Evolutionary conservation across 2,329 filamentous ascomycete species (phyloP), one percentile per base, ranked within the genome.

Genomic region (Didymella glomerata): DNA sequence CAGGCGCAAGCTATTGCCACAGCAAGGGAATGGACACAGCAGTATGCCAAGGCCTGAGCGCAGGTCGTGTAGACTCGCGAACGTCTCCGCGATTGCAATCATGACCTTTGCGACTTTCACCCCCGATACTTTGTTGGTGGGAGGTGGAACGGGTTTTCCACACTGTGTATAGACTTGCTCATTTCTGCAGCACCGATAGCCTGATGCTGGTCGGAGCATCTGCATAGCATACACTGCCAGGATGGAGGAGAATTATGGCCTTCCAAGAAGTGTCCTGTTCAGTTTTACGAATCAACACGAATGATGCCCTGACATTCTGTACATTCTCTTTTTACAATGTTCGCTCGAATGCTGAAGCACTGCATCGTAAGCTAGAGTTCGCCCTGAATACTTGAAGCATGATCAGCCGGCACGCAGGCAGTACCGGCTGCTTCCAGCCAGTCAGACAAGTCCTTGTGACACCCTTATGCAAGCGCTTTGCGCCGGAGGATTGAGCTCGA

Each of bases 1-100:
- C 92, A 98, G 79, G 88, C 88, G 65, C 92, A 91, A 47, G 95
- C 95, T 24, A 98, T 99, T 70, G 88, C 90, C 66, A 98, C 93
- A 8, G 94, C 94, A 16, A 90, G 86, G 73, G 92, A 97, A 73
- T 98, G 95, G 94, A 98, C 95, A 13, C 84, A 85, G 76, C 89
- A 90, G 69, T 92, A 95, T 76, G 93, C 93, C 9, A 75, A 75
- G 64, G 63, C 73, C 27, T 72, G 64, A 69, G 36, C 18, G 28
- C 24, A 41, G 18, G 25, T 40, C 16, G n/a, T 10, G 9, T 34
- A 36, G 10, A n/a, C 28, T 16, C 34, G 46, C 57, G 22, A 42
- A n/a, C 16, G 38, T 45, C 40, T 27, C 13, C 32, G 30, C 36
- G 25, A 18, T 36, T 48, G 27, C 36, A 46, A 46, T 27, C 30